A percentile compares a stretch with the other conserved stretches of the same genome.
phyloP scores from a whole-genome alignment of 768 basidiomycete species.

The Tulasnella sp. region DNA sequence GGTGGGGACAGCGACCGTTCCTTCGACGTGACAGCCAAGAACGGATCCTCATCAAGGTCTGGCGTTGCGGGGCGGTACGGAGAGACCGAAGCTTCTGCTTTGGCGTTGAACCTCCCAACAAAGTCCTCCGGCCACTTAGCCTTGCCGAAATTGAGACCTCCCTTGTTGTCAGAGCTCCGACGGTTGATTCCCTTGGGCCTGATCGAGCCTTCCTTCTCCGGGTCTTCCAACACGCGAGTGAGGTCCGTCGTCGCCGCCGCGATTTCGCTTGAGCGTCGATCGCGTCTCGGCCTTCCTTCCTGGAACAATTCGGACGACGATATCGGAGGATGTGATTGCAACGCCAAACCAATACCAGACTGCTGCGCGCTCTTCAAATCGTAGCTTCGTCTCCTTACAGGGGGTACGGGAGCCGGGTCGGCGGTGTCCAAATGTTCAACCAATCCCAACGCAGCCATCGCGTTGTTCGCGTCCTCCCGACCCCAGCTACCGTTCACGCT shows the following conservation, averaged over 20 bases:
- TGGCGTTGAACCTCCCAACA: conserved; percentile 38
- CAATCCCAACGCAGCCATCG: neutral
- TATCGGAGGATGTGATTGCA: conserved; percentile 8
- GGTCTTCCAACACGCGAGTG: conserved; percentile 64
- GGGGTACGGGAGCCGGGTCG: neutral
- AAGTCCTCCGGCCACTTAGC: conserved; percentile 85
- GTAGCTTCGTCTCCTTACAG: conserved; percentile 2
- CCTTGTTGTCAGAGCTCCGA: conserved; percentile 8
- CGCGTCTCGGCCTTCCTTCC: conserved; percentile 36
- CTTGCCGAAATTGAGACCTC: conserved; percentile 57
- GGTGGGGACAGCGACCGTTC: neutral
- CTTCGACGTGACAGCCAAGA: neutral
- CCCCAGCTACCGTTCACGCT: conserved; percentile 23
- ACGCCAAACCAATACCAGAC: conserved; percentile 6
- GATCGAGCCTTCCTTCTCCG: conserved; percentile 21
- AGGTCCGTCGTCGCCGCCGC: conserved; percentile 50
- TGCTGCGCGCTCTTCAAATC: conserved; percentile 4
- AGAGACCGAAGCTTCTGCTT: conserved; percentile 29
- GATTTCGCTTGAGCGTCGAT: conserved; percentile 62
- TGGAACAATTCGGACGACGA: conserved; percentile 13
- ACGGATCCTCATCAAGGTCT: conserved; percentile 38
- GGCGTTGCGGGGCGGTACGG: conserved; percentile 27
- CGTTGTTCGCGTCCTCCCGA: conserved; percentile 23
- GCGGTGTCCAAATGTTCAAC: neutral
- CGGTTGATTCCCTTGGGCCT: neutral